phyloP scores from a whole-genome alignment of 768 basidiomycete genomes.

The Lactarius hatsudake region DNA sequence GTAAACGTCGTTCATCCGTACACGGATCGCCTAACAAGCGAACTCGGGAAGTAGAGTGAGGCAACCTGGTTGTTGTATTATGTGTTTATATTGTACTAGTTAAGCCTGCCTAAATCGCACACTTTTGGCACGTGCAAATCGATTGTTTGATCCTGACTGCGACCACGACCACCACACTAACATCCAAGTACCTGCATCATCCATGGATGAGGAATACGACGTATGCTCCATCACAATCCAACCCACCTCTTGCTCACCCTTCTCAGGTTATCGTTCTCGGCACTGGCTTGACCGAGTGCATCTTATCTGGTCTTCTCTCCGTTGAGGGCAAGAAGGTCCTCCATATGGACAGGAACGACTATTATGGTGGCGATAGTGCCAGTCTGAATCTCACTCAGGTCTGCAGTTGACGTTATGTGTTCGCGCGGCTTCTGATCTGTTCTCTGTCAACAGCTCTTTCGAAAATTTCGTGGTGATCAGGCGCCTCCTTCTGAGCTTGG shows the following conservation, averaged over 20 bases:
- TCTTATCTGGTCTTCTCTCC: conserved; percentile 96
- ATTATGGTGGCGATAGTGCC: conserved; percentile 97
- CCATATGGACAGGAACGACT: conserved; percentile 98
- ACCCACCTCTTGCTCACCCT: conserved; percentile 9
- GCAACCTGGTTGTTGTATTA: conserved; percentile 1
- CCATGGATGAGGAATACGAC: conserved; percentile 99
- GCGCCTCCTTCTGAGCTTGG: conserved; percentile 81
- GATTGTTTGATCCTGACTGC: conserved; percentile 22
- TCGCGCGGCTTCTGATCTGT: conserved; percentile 20
- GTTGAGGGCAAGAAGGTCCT: conserved; percentile 99
- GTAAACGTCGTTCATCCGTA: conserved; percentile 13
- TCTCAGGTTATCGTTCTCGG: conserved; percentile 85
- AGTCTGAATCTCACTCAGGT: conserved; percentile 98
- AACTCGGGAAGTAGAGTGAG: conserved; percentile 7
- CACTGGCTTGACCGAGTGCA: conserved; percentile 97
- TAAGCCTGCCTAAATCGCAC: conserved; percentile 1
- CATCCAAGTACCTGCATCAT: conserved; percentile 12
- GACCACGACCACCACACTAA: conserved; percentile 32
- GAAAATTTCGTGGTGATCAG: conserved; percentile 85
- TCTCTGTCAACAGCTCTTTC: conserved; percentile 66
- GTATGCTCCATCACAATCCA: conserved; percentile 42
- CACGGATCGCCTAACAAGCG: conserved; percentile 12
- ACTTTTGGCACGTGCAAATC: conserved; percentile 22
- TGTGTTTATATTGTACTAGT: conserved; percentile 8
- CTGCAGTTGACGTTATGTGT: conserved; percentile 30